A percentile compares a stretch with the other conserved stretches of the same genome.
Conservation (phyloP, 1,284 basidiomycete genomes). For the Rhizoctonia solani region DNA sequence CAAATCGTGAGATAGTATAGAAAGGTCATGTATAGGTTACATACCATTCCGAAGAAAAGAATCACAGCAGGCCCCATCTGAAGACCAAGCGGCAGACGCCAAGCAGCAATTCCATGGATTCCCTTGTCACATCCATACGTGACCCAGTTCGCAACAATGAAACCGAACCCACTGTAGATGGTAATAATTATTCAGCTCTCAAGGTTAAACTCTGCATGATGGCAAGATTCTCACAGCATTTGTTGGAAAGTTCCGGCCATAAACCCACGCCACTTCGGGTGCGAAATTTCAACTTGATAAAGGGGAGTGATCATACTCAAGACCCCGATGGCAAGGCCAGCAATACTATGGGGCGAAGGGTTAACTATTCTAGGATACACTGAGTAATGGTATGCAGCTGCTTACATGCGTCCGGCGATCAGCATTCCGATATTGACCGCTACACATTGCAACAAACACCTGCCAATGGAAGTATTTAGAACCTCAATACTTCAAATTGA, state of each 20-base stretch:
- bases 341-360: conserved; percentile 47
- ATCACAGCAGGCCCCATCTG: conserved; percentile 75
- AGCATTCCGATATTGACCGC: conserved; percentile 29
- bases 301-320: conserved; percentile 75
- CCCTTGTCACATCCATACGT: conserved; percentile 61
- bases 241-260: conserved; percentile 78
- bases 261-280: conserved; percentile 80
- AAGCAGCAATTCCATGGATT: conserved; percentile 61
- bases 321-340: conserved; percentile 76
- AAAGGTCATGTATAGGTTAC: neutral
- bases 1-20: neutral
- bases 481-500: neutral
- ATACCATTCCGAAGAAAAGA: conserved; percentile 51
- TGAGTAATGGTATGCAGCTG: neutral
- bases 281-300: conserved; percentile 77
- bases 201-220: conserved; percentile 47
- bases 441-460: conserved; percentile 20
- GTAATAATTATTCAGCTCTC: neutral
- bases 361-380: neutral
- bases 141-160: conserved; percentile 23
- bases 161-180: conserved; percentile 13
- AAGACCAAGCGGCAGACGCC: conserved; percentile 75
- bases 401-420: conserved; percentile 28
- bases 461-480: neutral
- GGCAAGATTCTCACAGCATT: conserved; percentile 62